Percentiles rank a stretch among this genome's conserved stretches.
Conservation (phyloP, 169 alveolate species). For the Cryptosporidium sp. region DNA sequence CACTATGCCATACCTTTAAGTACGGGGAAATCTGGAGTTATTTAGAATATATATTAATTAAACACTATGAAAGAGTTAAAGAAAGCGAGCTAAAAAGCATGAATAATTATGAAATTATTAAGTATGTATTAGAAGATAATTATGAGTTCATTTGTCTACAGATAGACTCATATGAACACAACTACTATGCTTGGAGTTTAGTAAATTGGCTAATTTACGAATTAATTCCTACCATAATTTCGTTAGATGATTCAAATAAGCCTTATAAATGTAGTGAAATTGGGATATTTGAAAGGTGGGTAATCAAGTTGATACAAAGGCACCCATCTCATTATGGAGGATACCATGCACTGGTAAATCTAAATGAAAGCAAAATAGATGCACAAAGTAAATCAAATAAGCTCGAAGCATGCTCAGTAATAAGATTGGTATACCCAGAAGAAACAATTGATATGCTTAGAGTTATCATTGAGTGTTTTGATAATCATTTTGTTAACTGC, state of each 20-base stretch:
- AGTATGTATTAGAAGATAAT: conserved; percentile 1
- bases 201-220: conserved; percentile 41
- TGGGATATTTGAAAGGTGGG: background rate
- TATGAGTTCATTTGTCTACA: conserved; percentile 16
- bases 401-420: background rate
- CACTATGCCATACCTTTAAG: conserved; percentile 34
- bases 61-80: background rate
- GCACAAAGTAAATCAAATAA: background rate
- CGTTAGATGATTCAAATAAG: background rate
- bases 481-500: background rate
- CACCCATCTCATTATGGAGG: conserved; percentile 63
- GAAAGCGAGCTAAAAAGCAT: background rate
- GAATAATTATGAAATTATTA: background rate
- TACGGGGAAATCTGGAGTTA: conserved; percentile 57
- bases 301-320: conserved; percentile 8
- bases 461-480: background rate
- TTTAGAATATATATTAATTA: conserved; percentile 17
- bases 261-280: background rate
- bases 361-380: conserved; percentile 27
- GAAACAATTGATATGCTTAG: conserved; percentile 10
- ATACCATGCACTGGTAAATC: conserved; percentile 37
- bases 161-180: conserved; percentile 3
- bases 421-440: conserved; percentile 1
- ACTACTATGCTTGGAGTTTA: conserved; percentile 64
- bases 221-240: conserved; percentile 8